Conservation (phyloP, 1,284 basidiomycete genomes). For the Cryptococcus hybrid region DNA sequence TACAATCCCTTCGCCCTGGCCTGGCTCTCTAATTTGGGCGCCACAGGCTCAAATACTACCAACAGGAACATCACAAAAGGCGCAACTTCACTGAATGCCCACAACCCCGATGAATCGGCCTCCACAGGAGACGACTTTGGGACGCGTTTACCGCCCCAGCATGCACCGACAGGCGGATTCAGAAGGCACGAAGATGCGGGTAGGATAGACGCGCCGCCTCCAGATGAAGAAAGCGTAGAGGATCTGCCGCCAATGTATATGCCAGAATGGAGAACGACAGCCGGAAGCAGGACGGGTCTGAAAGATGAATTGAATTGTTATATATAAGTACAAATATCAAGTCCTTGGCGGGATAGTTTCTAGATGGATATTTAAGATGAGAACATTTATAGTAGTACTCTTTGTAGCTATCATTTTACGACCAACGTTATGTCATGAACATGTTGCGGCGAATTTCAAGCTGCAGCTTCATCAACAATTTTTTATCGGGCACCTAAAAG, state of each 20-base stretch:
- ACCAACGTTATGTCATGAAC: not conserved
- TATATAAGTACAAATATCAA: not conserved
- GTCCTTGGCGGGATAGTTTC: not conserved
- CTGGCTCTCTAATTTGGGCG: conserved; percentile 78
- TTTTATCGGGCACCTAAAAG: not conserved
- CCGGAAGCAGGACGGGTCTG: not conserved
- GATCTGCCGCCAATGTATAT: conserved; percentile 44
- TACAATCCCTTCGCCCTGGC: conserved; percentile 6
- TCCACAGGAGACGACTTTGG: not conserved
- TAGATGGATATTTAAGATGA: not conserved
- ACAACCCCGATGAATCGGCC: conserved; percentile 12
- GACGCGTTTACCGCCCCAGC: conserved; percentile 15
- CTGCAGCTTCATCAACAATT: not conserved
- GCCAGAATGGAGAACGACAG: conserved; percentile 26
- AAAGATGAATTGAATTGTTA: not conserved
- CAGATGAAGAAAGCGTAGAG: conserved; percentile 20
- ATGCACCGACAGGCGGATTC: conserved; percentile 33
- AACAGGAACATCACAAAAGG: conserved; percentile 21
- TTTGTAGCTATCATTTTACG: conserved; percentile 1
- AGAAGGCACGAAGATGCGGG: conserved; percentile 43
- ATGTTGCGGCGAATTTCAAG: not conserved
- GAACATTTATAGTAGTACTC: not conserved
- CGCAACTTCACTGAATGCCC: conserved; percentile 19
- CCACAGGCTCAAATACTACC: conserved; percentile 82
- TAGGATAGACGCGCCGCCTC: conserved; percentile 3